Evolutionary conservation across 768 basidiomycete genomes (phyloP), one percentile per base, ranked within the genome.

Genomic region (Boletus coccyginus): DNA sequence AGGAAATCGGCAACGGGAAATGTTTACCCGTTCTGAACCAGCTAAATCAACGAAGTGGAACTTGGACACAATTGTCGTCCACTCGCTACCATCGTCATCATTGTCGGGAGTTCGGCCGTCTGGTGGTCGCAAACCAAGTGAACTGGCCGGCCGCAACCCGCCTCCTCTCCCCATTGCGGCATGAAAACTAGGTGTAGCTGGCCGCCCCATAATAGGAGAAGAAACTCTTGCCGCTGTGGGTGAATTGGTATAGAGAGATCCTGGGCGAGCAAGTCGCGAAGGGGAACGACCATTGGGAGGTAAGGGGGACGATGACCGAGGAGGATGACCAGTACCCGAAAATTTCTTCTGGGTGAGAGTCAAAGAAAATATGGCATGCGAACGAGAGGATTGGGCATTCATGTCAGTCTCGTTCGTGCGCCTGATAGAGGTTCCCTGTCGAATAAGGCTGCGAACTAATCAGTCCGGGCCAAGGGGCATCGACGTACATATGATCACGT

Each of bases 41-140:
- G 97, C 97, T 66, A 99, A 74, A 75, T 99, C 97, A 29, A 99
- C 97, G 62, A 98, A 98, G 73, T 99, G 95, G 75, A 98, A 98
- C 69, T 99, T 99, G 45, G 92, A 94, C 38, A 89, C 85, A 41
- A 95, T 83, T 0, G 92, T 94, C 14, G 88, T 79, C 92, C 94
- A 97, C 57, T 94, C 92, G 3, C 90, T 89, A 4, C 74, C 59
- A 12, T 86, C 88, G 16, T 86, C 86, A 21, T 90, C 89, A 46
- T 70, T 67, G 33, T 71, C 68, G 27, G 50, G 65, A 11, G 56
- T 61, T 35, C 67, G 69, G 41, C 39, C 60, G 53, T 88, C 87
- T 42, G 80, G 77, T 11, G 82, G 73, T 62, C 88, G 83, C 56
- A 80, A 69, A 19, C 90, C 90, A n/a, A 94, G 77, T 12, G 91